phyloP scores from a whole-genome alignment of 2,329 filamentous ascomycete species.

The Fusarium humuli region DNA sequence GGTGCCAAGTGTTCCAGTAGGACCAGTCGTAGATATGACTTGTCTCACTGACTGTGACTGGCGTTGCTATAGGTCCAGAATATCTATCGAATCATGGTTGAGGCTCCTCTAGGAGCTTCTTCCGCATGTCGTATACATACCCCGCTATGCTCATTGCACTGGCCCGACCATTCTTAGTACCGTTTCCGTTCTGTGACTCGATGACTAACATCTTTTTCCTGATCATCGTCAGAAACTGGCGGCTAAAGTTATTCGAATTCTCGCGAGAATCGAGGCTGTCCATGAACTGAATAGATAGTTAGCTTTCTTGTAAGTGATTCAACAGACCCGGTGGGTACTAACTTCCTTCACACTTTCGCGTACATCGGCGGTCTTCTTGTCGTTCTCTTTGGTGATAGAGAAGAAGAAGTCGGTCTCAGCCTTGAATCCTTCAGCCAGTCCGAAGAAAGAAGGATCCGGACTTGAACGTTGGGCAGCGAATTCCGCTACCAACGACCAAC shows the following conservation, averaged over 20 bases:
- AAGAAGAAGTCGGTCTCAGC: neutral
- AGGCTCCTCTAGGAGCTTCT: too few species aligned
- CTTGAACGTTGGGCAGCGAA: neutral
- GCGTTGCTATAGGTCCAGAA: too few species aligned
- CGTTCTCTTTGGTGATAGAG: too few species aligned
- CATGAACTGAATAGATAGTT: neutral
- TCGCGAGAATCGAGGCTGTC: neutral
- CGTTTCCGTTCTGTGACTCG: neutral
- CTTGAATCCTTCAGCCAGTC: neutral
- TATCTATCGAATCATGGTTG: too few species aligned
- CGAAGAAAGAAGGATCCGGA: neutral
- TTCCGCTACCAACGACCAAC: neutral
- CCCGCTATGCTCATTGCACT: neutral
- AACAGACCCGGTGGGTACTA: too few species aligned
- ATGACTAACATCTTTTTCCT: neutral
- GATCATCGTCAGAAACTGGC: neutral
- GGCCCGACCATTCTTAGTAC: neutral
- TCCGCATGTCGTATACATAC: too few species aligned
- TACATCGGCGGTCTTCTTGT: too few species aligned
- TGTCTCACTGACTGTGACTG: too few species aligned
- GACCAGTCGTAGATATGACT: rapidly evolving
- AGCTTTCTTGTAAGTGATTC: neutral
- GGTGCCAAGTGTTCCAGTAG: too few species aligned
- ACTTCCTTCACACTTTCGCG: too few species aligned
- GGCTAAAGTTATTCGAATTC: neutral